Percentiles rank a stretch among this genome's conserved stretches.
Evolutionary conservation across 2,329 filamentous ascomycete species (phyloP).

Genomic region (Trichoderma pleuroti): DNA sequence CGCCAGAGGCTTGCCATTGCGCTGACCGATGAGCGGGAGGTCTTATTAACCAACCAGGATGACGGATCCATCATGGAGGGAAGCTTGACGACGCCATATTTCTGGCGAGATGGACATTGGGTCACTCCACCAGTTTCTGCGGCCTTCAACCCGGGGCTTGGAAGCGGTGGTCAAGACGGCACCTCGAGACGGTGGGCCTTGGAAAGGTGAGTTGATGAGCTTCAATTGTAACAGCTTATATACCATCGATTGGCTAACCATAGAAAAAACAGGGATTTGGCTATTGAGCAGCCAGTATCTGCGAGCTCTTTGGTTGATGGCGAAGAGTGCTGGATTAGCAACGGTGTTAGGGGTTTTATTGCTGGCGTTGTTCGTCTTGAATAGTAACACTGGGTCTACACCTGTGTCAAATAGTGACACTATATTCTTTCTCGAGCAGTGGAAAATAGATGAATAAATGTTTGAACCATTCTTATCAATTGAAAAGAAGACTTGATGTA

Average conservation of each 20-base stretch:
- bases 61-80: constrained; percentile 76
- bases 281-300: constrained; percentile 60
- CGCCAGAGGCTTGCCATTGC: constrained; percentile 58
- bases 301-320: constrained; percentile 60
- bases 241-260: constrained; percentile 12
- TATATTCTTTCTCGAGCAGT: neutral
- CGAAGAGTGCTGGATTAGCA: constrained; percentile 85
- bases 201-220: constrained; percentile 48
- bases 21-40: constrained; percentile 58
- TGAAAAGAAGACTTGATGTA: neutral
- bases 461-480: neutral
- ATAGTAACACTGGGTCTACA: neutral
- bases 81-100: constrained; percentile 77
- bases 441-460: neutral
- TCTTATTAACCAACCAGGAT: constrained; percentile 64
- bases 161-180: constrained; percentile 75
- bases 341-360: constrained; percentile 77
- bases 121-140: constrained; percentile 68
- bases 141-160: constrained; percentile 35
- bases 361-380: constrained; percentile 40
- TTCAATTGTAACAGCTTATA: neutral
- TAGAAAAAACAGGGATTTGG: constrained; percentile 48
- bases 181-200: constrained; percentile 83
- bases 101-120: constrained; percentile 71
- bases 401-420: neutral